Evolutionary conservation across 2,329 filamentous ascomycete genomes (phyloP), one percentile per base, ranked within the genome.

Genomic region (Cordyceps fumosorosea): DNA sequence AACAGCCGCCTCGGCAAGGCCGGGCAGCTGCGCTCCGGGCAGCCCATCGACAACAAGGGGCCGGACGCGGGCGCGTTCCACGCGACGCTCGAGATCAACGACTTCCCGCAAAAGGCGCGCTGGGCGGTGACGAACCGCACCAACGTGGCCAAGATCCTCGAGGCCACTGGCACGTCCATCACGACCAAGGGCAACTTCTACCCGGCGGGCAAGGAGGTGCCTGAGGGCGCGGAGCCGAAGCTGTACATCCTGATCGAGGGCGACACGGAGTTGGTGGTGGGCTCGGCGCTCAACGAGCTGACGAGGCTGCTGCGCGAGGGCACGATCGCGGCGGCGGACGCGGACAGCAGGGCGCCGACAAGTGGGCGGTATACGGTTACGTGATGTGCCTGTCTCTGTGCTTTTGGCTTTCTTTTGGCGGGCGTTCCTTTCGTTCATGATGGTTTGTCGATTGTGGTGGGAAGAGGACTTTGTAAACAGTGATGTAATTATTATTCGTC

Each of bases 81-180:
- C 74, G 93, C 95, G 18, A 98, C 93, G 4, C 82, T 99, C 65
- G 95, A 98, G 76, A 99, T 99, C 84, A 99, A 99, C 76, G 95
- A 99, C 76, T 98, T 98, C 76, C 95, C 95, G 40, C 95, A 99
- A 74, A 98, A 97, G 81, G 95, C 95, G 66, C 86, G 95, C 69
- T 99, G 95, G 95, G 93, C 92, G 12, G 95, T 99, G 77, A 99
- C 95, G 45, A 99, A 99, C 75, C 87, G 95, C 66, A 98, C 95
- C 42, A 99, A 99, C 71, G 95, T 99, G 62, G 93, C 93, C 68
- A 99, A 98, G 81, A 97, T 99, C 68, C 83, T 99, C 66, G 95
- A 99, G 71, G 85, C 90, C 11, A 97, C 93, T 0, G 93, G 92
- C 47, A 96, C 93, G 1, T 96, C 91, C 7, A 99, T 99, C 73